Evolutionary conservation across 345 rosid species (phyloP), one percentile per base, ranked within the genome.

Genomic region (Kernera saxatilis): DNA sequence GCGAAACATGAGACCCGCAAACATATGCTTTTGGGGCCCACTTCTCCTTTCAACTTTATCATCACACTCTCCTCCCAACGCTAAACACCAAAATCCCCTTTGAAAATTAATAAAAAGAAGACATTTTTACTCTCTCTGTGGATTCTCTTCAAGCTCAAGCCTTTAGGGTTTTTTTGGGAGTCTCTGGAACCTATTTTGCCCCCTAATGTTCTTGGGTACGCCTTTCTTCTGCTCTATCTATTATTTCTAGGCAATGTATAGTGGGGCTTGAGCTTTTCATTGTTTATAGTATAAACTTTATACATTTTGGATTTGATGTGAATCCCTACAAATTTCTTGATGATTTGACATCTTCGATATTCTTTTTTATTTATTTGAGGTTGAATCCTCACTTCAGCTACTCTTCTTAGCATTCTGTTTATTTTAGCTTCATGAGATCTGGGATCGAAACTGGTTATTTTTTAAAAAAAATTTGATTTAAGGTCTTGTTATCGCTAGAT

Each of bases 71-170:
- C 35, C 37, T 29, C 70, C 27, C 14, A 64, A 55, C 67, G 17
- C 77, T 66, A 73, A 66, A 73, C 59, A 57, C 72, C 78, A 74
- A 74, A 51, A 51, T 36, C 49, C 57, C 73, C 67, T 27, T 0
- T 22, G 10, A 69, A 15, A 59, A 23, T 43, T 26, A 50, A 19
- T 14, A 50, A 7, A 22, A 9, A 12, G 5, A 18, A 17, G 17
- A 52, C 18, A 37, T 21, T 15, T 17, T 57, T 8, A 2, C 46
- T 35, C 71, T 43, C 33, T 73, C 61, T 73, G 6, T 73, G 35
- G 73, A 74, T 58, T 67, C 68, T 50, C 73, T 67, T 59, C 69
- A 74, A 39, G 49, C 73, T 29, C n/a, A 8, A 32, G 17, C 29
- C 54, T 30, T 25, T 67, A 67, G 68, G 67, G 44, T 73, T 66